Evolutionary conservation across 176 grass and related monocot species (phyloP), one percentile per base, ranked within the genome.

Genomic region (Cocos nucifera): DNA sequence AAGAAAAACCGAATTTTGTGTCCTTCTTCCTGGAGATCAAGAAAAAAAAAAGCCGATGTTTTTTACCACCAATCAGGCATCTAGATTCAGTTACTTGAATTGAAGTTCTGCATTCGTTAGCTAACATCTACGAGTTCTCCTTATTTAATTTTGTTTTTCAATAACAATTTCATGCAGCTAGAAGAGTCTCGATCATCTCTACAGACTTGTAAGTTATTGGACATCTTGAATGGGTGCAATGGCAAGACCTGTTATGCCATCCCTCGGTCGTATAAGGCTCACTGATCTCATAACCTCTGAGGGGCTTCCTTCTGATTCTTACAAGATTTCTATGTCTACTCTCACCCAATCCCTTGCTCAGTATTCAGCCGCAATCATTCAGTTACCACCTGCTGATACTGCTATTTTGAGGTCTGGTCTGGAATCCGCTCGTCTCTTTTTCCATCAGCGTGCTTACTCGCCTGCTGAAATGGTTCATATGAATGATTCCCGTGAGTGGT

Each of bases 361-460:
- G 48, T 86, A 83, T 65, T 83, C 90, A 4, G 90, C 85, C 50
- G 85, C 77, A 51, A 78, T 95, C 71, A 56, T 95, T 69, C 71
- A 86, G 63, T 79, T 95, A 63, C 67, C 90, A 26, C 77, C 76
- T 57, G 51, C 55, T 35, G 82, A 95, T 19, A 74, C 70, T 65
- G 75, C 90, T 21, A 53, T 95, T 69, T 28, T 95, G 16, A 85
- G 85, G 66, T 88, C 82, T 17, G 72, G 85, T 22, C 69, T 89
- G 19, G 85, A 83, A 53, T 89, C 82, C 4, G 61, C 85, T 62
- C 76, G 79, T 65, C 67, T 86, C 22, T 95, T 80, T 59, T 95
- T 95, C 61, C 79, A 89, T 65, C 89, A 83, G 70, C 69, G 60
- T 21, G 69, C 74, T 51, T 95, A 86, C 56, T 49, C 22, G 69